phyloP scores from a whole-genome alignment of 495 filamentous ascomycete genomes.

The Penicillium longicatenatum region DNA sequence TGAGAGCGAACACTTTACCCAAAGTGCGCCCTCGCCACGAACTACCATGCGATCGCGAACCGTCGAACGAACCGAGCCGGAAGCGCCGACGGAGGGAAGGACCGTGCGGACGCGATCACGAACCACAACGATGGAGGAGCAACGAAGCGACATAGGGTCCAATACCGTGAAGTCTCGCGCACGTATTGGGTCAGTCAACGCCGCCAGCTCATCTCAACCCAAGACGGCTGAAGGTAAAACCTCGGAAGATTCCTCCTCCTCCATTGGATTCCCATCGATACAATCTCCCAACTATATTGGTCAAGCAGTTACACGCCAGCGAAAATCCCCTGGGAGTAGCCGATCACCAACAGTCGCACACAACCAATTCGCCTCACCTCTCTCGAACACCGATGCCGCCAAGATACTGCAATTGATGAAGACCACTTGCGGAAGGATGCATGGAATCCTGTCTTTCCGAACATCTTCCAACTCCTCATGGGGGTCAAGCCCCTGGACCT shows the following conservation, averaged over 20 bases:
- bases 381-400: slow-evolving; percentile 50
- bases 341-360: slow-evolving; percentile 30
- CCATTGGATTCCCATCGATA: slow-evolving; percentile 57
- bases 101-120: slow-evolving; percentile 49
- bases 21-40: slow-evolving; percentile 45
- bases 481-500: slow-evolving; percentile 53
- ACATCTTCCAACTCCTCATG: slow-evolving; percentile 54
- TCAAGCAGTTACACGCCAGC: slow-evolving; percentile 40
- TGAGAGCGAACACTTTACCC: slow-evolving; percentile 40
- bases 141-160: slow-evolving; percentile 44
- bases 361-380: slow-evolving; percentile 56
- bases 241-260: slow-evolving; percentile 29
- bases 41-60: slow-evolving; percentile 37
- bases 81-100: slow-evolving; percentile 34
- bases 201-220: slow-evolving; percentile 36
- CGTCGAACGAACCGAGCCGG: slow-evolving; percentile 39
- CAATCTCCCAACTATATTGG: slow-evolving; percentile 42
- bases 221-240: slow-evolving; percentile 25
- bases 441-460: slow-evolving; percentile 57
- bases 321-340: slow-evolving; percentile 42
- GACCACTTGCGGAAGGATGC: slow-evolving; percentile 59
- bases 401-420: slow-evolving; percentile 59
- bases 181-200: slow-evolving; percentile 49
- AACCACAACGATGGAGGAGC: slow-evolving; percentile 52
- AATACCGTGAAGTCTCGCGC: slow-evolving; percentile 40